These are phyloP conservation scores for Annona squamosa DNA, from an alignment of 164 flowering plant genomes.

Conservation along the genomic window DNA sequence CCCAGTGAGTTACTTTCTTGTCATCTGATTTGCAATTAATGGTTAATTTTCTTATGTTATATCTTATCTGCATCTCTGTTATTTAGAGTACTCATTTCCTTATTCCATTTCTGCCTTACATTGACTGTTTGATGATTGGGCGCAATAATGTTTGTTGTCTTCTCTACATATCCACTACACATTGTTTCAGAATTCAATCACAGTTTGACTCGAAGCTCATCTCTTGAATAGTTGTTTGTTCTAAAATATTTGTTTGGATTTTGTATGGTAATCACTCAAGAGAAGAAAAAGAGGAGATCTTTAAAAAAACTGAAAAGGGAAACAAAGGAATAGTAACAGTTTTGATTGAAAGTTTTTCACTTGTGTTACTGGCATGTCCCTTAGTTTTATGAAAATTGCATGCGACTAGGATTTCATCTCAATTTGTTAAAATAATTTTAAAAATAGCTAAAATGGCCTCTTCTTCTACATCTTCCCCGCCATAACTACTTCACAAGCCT, in stretches of 20 bases:
- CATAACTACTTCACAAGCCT: too few species aligned
- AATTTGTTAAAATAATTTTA: too few species aligned
- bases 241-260: not conserved
- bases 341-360: too few species aligned
- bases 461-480: too few species aligned
- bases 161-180: too few species aligned
- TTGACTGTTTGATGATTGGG: not conserved
- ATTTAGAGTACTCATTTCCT: not conserved
- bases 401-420: too few species aligned
- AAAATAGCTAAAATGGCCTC: too few species aligned
- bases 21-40: not conserved
- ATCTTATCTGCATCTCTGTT: not conserved
- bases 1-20: constrained; percentile 52
- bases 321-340: too few species aligned
- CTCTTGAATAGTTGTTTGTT: not conserved
- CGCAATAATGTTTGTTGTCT: not conserved
- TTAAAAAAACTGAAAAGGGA: not conserved
- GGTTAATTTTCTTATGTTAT: not conserved
- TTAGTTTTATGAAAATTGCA: too few species aligned
- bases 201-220: not conserved
- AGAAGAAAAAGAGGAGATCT: not conserved
- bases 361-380: too few species aligned
- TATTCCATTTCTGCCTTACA: not conserved
- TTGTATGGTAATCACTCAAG: not conserved
- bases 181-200: too few species aligned